Evolutionary conservation across 768 basidiomycete species (phyloP).

Genomic region (Tulasnella sp.): DNA sequence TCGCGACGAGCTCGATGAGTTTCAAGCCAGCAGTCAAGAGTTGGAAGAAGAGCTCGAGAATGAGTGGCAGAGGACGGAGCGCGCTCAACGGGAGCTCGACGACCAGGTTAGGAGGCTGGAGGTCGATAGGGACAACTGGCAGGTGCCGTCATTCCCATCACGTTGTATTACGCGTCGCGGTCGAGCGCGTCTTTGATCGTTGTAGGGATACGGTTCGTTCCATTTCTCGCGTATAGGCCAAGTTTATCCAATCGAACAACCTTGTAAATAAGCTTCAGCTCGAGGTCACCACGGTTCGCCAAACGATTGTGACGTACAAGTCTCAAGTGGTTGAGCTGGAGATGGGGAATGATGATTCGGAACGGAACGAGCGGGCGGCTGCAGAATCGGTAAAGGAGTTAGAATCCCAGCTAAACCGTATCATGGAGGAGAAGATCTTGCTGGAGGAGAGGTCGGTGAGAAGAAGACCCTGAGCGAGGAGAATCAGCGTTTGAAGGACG

Average conservation of each 20-base stretch:
- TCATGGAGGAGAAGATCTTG: constrained; percentile 46
- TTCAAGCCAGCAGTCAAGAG: constrained; percentile 36
- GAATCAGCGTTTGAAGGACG: constrained; percentile 44
- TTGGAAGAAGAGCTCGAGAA: constrained; percentile 42
- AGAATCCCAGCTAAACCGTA: constrained; percentile 42
- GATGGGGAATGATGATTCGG: constrained; percentile 48
- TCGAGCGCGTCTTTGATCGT: not conserved
- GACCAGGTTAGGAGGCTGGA: constrained; percentile 29
- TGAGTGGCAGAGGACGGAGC: constrained; percentile 40
- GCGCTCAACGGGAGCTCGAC: constrained; percentile 33
- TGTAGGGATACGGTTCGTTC: no score
- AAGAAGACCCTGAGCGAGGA: constrained; percentile 43
- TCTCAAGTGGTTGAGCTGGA: constrained; percentile 38
- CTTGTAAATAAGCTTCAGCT: constrained; percentile 42
- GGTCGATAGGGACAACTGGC: constrained; percentile 37
- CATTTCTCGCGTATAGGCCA: not conserved
- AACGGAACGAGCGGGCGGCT: constrained; percentile 43
- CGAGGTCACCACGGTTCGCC: constrained; percentile 36
- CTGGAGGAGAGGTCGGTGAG: constrained; percentile 44
- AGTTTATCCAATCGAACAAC: constrained; percentile 37
- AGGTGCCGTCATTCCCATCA: constrained; percentile 32
- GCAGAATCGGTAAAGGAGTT: constrained; percentile 33
- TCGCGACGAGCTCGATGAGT: constrained; percentile 34
- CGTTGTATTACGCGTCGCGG: not conserved
- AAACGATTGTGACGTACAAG: constrained; percentile 27